Evolutionary conservation across 2,329 filamentous ascomycete genomes (phyloP).

Genomic region (Ophiostoma piceae): DNA sequence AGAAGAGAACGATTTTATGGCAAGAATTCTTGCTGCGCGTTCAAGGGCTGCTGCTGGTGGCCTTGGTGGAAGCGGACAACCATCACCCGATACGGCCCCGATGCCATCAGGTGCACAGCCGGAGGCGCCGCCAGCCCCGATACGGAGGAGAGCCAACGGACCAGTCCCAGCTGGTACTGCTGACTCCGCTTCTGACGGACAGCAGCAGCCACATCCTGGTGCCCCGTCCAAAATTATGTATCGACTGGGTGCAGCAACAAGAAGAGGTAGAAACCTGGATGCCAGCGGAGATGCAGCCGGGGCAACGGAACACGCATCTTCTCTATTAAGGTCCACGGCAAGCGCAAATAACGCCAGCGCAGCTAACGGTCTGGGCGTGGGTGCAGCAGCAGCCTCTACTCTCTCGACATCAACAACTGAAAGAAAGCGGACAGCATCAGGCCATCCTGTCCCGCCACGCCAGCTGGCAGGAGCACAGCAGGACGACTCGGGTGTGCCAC

Average conservation of each 20-base stretch:
- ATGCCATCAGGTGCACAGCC: constrained; percentile 50
- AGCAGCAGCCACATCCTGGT: constrained; percentile 21
- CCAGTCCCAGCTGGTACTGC: constrained; percentile 42
- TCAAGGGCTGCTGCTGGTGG: constrained; percentile 39
- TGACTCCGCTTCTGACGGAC: constrained; percentile 38
- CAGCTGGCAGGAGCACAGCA: constrained; percentile 44
- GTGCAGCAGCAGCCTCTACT: constrained; percentile 30
- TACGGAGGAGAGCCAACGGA: constrained; percentile 50
- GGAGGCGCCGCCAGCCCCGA: constrained; percentile 50
- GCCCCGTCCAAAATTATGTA: constrained; percentile 61
- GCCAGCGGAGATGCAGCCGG: constrained; percentile 18
- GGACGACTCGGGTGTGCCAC: constrained; percentile 58
- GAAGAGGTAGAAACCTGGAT: constrained; percentile 40
- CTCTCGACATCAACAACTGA: constrained; percentile 48
- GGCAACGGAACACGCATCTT: constrained; percentile 39
- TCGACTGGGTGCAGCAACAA: constrained; percentile 42
- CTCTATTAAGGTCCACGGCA: constrained; percentile 34
- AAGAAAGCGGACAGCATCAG: constrained; percentile 88
- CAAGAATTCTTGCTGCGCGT: constrained; percentile 50
- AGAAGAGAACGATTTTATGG: constrained; percentile 51
- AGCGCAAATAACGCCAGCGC: constrained; percentile 21
- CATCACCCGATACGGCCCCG: constrained; percentile 51
- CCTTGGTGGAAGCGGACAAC: constrained; percentile 36
- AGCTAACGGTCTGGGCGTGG: not conserved
- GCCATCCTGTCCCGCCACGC: constrained; percentile 58